A percentile compares a stretch with the other conserved stretches of the same genome.
These are phyloP conservation scores for Coemansia sp. DNA, from an alignment of 192 early-diverging fungal species.

Conservation along the genomic window DNA sequence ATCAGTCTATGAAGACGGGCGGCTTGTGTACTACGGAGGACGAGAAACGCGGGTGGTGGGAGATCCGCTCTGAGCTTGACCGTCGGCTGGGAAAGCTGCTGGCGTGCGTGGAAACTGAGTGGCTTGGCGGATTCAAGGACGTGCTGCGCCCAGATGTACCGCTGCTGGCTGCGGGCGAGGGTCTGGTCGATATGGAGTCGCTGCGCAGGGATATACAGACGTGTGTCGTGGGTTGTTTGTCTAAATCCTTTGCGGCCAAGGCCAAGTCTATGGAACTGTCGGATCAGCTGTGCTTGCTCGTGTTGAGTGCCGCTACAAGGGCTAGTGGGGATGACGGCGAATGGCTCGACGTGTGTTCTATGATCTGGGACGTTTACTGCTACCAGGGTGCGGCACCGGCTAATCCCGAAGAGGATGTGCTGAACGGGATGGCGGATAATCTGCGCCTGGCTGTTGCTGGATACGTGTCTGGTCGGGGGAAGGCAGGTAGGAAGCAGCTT, in stretches of 20 bases:
- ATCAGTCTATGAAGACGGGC: conserved; percentile 66
- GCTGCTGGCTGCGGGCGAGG: background rate
- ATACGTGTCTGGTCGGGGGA: conserved; percentile 49
- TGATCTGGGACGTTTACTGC: conserved; percentile 57
- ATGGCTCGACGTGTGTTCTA: conserved; percentile 47
- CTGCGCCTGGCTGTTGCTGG: conserved; percentile 61
- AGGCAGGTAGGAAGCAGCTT: conserved; percentile 56
- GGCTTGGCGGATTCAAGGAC: conserved; percentile 84
- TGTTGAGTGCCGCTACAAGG: conserved; percentile 48
- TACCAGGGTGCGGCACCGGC: conserved; percentile 60
- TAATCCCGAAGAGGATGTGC: conserved; percentile 47
- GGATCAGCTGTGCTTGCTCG: conserved; percentile 59
- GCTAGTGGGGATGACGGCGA: conserved; percentile 41
- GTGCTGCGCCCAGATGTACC: conserved; percentile 19
- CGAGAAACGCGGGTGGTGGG: conserved; percentile 87
- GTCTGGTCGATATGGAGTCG: background rate
- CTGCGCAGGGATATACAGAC: conserved; percentile 20
- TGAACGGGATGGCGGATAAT: conserved; percentile 66
- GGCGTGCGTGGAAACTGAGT: conserved; percentile 68
- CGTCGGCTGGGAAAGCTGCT: conserved; percentile 66
- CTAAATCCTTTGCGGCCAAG: conserved; percentile 33
- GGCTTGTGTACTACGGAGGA: conserved; percentile 55
- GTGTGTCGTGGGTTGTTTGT: conserved; percentile 16
- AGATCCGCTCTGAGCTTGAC: conserved; percentile 71
- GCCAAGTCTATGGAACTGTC: conserved; percentile 20